phyloP scores from a whole-genome alignment of 257 asterid species.

The Przewalskia tangutica region DNA sequence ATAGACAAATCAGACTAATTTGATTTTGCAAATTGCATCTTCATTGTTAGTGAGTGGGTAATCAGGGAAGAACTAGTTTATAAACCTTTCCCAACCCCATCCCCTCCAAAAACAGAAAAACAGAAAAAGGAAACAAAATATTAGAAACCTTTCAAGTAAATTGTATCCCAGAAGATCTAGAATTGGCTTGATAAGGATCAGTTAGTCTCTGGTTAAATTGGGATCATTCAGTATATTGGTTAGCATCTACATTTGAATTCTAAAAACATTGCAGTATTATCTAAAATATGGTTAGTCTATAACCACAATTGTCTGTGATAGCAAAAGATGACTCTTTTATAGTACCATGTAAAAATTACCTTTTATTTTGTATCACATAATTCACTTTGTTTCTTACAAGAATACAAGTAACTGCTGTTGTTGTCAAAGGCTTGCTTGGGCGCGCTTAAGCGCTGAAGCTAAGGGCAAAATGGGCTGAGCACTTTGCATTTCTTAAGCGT shows the following conservation, averaged over 20 bases:
- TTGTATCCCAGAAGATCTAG: not conserved
- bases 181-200: not conserved
- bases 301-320: not conserved
- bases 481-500: not conserved
- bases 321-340: not conserved
- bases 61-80: not conserved
- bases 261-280: not conserved
- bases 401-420: not conserved
- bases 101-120: too few species aligned
- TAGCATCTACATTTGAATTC: not conserved
- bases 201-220: not conserved
- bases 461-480: not conserved
- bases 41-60: not conserved
- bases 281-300: not conserved
- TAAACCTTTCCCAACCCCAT: not conserved
- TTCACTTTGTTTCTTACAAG: not conserved
- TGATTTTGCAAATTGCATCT: not conserved
- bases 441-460: not conserved
- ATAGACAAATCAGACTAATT: not conserved
- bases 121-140: too few species aligned
- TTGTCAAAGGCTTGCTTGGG: not conserved
- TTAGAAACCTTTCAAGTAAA: too few species aligned
- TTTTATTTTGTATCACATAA: not conserved
- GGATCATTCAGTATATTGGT: not conserved
- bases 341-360: not conserved